A percentile compares a stretch with the other conserved stretches of the same genome.
These are phyloP conservation scores for Trichoderma koningiopsis DNA, from an alignment of 2,329 filamentous ascomycete genomes.

Conservation along the genomic window DNA sequence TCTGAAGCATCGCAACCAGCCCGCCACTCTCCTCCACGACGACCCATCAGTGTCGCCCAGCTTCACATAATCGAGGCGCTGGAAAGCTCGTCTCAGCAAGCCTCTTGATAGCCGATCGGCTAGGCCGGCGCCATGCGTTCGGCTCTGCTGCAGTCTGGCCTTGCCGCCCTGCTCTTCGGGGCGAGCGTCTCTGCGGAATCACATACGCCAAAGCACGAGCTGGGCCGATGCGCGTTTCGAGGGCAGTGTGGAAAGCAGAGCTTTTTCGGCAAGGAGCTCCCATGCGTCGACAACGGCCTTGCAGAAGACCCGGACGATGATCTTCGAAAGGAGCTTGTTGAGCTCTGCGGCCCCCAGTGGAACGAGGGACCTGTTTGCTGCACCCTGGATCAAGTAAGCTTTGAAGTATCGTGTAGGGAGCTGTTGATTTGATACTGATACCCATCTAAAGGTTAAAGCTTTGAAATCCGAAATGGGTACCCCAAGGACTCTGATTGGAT, in stretches of 20 bases:
- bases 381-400: slow-evolving; percentile 69
- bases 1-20: not conserved
- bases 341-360: slow-evolving; percentile 88
- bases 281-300: slow-evolving; percentile 86
- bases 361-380: slow-evolving; percentile 83
- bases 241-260: slow-evolving; percentile 90
- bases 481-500: slow-evolving; percentile 84
- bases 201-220: slow-evolving; percentile 70
- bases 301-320: slow-evolving; percentile 73
- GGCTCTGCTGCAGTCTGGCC: slow-evolving; percentile 36
- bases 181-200: slow-evolving; percentile 34
- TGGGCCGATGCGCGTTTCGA: slow-evolving; percentile 85
- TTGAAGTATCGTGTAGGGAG: not conserved
- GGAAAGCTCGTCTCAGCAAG: not conserved
- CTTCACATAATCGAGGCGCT: not conserved
- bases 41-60: no score
- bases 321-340: slow-evolving; percentile 75
- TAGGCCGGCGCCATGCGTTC: slow-evolving; percentile 19
- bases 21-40: not conserved
- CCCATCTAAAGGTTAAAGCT: slow-evolving; percentile 63
- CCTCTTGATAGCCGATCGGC: slow-evolving; percentile 12
- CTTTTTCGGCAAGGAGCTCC: slow-evolving; percentile 85
- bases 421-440: not conserved
- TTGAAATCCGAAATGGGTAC: slow-evolving; percentile 84
- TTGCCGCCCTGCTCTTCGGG: slow-evolving; percentile 36